Evolutionary conservation across 2,329 filamentous ascomycete genomes (phyloP).

Genomic region (Penicillium janthinellum): DNA sequence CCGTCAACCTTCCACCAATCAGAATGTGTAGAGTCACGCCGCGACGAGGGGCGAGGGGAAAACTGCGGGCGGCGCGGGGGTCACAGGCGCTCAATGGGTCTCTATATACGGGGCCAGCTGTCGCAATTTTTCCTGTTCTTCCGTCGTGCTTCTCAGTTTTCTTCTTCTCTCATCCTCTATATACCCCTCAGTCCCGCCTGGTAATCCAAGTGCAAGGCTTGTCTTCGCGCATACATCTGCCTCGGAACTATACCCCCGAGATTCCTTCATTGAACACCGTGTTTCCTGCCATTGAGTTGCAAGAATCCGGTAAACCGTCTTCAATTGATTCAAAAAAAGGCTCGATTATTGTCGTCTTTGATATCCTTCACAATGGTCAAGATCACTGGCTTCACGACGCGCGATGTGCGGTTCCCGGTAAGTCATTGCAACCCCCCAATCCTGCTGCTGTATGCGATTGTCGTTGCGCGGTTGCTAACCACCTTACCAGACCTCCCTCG

Average conservation of each 20-base stretch:
- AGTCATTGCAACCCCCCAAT: conserved; percentile 16
- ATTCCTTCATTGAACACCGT: conserved; percentile 3
- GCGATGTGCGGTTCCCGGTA: conserved; percentile 74
- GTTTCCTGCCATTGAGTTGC: conserved; percentile 6
- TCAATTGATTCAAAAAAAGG: conserved; percentile 12
- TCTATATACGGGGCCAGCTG: conserved; percentile 21
- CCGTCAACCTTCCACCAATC: conserved; percentile 28
- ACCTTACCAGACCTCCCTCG: conserved; percentile 71
- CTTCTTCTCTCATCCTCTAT: background rate
- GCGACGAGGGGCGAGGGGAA: conserved; percentile 21
- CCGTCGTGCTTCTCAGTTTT: conserved; percentile 4
- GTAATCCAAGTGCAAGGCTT: background rate
- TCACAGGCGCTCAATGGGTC: conserved; percentile 9
- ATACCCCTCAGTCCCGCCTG: background rate
- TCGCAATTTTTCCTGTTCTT: conserved; percentile 14
- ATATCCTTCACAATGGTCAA: conserved; percentile 53
- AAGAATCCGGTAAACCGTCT: background rate
- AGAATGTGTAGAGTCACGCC: background rate
- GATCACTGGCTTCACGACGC: conserved; percentile 70
- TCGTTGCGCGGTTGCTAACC: conserved; percentile 8
- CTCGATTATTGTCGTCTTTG: background rate
- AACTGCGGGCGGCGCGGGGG: conserved; percentile 23
- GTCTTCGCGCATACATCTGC: background rate
- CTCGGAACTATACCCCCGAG: conserved; percentile 3
- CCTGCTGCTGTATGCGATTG: background rate